These are phyloP conservation scores for Globisporangium recalcitrans DNA, from an alignment of 352 stramenopile species.

Conservation along the genomic window DNA sequence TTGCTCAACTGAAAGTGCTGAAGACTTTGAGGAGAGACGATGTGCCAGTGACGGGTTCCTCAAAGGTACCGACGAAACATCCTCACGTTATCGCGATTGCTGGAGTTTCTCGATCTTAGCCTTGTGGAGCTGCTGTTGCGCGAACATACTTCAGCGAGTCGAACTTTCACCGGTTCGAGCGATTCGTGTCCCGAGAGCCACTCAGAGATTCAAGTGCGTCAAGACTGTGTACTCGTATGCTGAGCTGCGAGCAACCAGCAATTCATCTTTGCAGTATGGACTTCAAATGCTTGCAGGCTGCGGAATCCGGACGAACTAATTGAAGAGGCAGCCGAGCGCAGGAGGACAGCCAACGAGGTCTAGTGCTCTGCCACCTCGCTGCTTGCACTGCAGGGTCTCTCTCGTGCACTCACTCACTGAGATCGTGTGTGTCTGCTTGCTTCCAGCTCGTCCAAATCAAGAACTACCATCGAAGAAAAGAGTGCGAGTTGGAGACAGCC, in stretches of 20 bases:
- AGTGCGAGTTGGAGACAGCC: conserved; percentile 4
- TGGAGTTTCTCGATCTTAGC: not conserved
- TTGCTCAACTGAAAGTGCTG: not conserved
- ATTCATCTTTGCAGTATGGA: not conserved
- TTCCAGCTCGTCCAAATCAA: conserved; percentile 10
- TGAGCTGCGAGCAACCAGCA: not conserved
- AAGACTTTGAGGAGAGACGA: not conserved
- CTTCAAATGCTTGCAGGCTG: conserved; percentile 19
- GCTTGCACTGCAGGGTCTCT: too few relatives aligned
- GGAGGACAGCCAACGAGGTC: conserved; percentile 26
- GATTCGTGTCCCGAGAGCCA: not conserved
- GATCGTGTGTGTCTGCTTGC: not conserved
- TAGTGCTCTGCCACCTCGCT: too few relatives aligned
- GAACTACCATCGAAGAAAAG: conserved; percentile 1
- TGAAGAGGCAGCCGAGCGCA: conserved; percentile 23
- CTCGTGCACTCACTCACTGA: not conserved
- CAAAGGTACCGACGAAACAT: not conserved
- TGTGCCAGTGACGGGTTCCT: not conserved
- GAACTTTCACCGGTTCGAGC: conserved; percentile 7
- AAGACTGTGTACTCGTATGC: not conserved
- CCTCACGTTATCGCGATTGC: not conserved
- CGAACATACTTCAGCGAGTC: not conserved
- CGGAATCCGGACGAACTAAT: conserved; percentile 25
- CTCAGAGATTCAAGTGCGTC: conserved; percentile 13
- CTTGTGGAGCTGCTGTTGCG: not conserved